Percentiles rank a stretch among this genome's conserved stretches.
phyloP scores from a whole-genome alignment of 2,329 filamentous ascomycete genomes.

The Oidium heveae region DNA sequence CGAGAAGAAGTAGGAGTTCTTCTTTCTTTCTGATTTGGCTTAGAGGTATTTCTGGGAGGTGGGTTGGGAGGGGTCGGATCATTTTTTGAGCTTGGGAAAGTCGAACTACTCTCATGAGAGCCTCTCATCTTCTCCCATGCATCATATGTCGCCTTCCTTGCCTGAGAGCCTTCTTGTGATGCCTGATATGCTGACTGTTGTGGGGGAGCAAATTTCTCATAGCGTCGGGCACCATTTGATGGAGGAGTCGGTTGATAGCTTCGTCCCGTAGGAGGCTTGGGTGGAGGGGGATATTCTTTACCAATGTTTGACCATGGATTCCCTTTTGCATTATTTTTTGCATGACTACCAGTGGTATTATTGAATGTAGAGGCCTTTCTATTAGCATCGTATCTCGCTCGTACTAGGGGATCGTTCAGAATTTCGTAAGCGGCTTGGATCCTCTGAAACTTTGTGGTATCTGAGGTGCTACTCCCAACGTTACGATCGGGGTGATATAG shows the following conservation, averaged over 20 bases:
- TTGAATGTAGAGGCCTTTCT: slow-evolving; percentile 6
- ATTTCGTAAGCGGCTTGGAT: slow-evolving; percentile 48
- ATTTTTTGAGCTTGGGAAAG: slow-evolving; percentile 4
- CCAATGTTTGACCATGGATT: slow-evolving; percentile 14
- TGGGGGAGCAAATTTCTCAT: slow-evolving; percentile 11
- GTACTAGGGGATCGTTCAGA: slow-evolving; percentile 19
- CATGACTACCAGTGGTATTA: slow-evolving; percentile 4
- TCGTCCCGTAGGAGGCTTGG: slow-evolving; percentile 11
- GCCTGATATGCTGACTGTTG: slow-evolving; percentile 9
- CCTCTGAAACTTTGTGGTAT: slow-evolving; percentile 40
- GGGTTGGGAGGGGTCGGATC: slow-evolving; percentile 6
- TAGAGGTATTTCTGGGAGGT: slow-evolving; percentile 8
- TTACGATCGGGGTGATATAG: slow-evolving; percentile 49
- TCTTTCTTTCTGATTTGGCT: slow-evolving; percentile 8
- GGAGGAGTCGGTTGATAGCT: slow-evolving; percentile 5
- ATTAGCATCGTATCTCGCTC: slow-evolving; percentile 13
- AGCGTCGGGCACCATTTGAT: slow-evolving; percentile 12
- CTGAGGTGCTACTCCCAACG: slow-evolving; percentile 38
- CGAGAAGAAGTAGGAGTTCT: slow-evolving; percentile 4
- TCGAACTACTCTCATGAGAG: slow-evolving; percentile 3
- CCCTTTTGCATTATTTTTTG: slow-evolving; percentile 9
- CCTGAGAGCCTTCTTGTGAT: slow-evolving; percentile 11
- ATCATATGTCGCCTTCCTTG: slow-evolving; percentile 11
- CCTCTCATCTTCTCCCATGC: slow-evolving; percentile 13
- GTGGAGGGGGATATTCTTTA: slow-evolving; percentile 12